Conservation (phyloP, 2,329 filamentous ascomycete species). For the Fusarium acutatum region DNA sequence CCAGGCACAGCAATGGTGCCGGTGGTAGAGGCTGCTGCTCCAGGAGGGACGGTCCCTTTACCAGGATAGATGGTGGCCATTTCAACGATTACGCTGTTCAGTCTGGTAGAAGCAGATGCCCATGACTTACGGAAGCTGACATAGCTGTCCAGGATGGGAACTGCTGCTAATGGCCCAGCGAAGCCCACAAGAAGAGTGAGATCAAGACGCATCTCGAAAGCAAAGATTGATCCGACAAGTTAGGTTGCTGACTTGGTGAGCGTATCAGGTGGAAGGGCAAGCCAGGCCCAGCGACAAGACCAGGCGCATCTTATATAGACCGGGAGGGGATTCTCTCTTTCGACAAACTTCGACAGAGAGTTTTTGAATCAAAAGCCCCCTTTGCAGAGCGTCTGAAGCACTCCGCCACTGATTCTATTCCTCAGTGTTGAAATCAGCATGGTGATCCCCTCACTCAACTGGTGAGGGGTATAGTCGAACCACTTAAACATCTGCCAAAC, state of each 20-base stretch:
- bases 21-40: not conserved
- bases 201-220: conserved; percentile 1
- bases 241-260: not conserved
- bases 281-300: not conserved
- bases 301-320: not conserved
- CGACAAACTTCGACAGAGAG: not conserved
- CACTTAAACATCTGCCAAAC: not conserved
- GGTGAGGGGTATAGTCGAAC: not conserved
- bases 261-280: not conserved
- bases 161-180: conserved; percentile 1
- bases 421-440: not conserved
- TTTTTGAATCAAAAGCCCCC: not conserved
- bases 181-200: conserved; percentile 9
- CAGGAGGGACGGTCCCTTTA: not conserved
- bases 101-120: conserved; percentile 1
- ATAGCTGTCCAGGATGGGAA: not conserved
- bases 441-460: not conserved
- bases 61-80: conserved; percentile 5
- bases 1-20: not conserved
- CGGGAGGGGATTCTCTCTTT: not conserved
- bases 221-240: not conserved
- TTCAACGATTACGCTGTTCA: not conserved
- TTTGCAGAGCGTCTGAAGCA: not conserved
- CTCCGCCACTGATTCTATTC: not conserved
- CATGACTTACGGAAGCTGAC: not conserved